Evolutionary conservation across 2,329 filamentous ascomycete species (phyloP), one percentile per base, ranked within the genome.

Genomic region (Aspergillus sp.): DNA sequence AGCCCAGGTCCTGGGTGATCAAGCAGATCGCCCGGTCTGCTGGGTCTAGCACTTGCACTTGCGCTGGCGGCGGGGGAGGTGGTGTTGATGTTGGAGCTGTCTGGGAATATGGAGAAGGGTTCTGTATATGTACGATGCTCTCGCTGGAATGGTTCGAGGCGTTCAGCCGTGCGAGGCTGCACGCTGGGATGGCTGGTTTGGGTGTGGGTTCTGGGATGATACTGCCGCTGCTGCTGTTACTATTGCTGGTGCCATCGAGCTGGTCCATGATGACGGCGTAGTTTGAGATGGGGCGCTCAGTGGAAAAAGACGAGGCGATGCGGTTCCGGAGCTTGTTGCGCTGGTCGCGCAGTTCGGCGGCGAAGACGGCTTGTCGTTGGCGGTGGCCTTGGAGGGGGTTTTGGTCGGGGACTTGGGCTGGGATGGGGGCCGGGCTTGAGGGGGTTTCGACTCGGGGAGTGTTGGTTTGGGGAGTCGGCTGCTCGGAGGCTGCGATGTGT

Each of bases 1-100:
- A 80, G 0, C 75, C 75, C 51, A 79, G 72, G 22, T 75, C 68
- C 4, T 55, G 43, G 8, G 77, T 71, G 35, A 80, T 70, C 26
- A 66, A 60, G 29, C 63, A 57, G 12, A 79, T 67, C 1, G 75
- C 75, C 28, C 64, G 61, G 29, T 77, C 74, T 10, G 69, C 69
- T 1, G 73, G 71, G 32, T 75, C 70, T 24, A 68, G 42, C 50
- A 70, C 41, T 43, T 55, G 50, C 2, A 47, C 46, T 2, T 30
- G 38, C 8, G 38, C 17, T 25, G 16, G 40, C 26, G 10, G 25
- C 49, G 13, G 13, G 4, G 32, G 41, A 52, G 29, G 34, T 48
- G 37, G 53, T 50, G 15, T 46, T 42, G 36, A 34, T 11, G 38
- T 53, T 35, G 35, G 33, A 35, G 37, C 26, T 33, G 35, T 30